A percentile compares a stretch with the other conserved stretches of the same genome.
phyloP scores from a whole-genome alignment of 345 rosid species.

The Eucalyptus marginata region DNA sequence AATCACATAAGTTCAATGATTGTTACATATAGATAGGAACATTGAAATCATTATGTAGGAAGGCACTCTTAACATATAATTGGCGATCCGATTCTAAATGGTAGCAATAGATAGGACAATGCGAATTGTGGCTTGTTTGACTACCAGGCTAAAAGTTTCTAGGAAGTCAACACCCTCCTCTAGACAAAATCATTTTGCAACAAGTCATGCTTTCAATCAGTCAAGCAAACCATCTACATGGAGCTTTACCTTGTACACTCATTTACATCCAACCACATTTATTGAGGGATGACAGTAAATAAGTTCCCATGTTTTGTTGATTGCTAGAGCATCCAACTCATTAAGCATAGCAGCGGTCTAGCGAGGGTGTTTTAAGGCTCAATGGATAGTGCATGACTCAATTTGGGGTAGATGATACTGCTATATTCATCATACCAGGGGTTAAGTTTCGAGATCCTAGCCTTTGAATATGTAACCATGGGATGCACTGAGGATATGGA shows the following conservation, averaged over 20 bases:
- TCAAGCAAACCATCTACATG: fast-evolving
- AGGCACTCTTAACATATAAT: neutral
- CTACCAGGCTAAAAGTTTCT: neutral
- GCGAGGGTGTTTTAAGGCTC: neutral
- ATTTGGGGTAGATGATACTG: neutral
- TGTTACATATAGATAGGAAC: neutral
- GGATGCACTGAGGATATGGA: neutral
- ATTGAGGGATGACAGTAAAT: neutral
- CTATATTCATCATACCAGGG: neutral
- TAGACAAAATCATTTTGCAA: neutral
- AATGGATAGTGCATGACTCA: neutral
- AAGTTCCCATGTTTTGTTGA: neutral
- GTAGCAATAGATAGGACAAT: neutral
- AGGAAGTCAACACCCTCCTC: neutral
- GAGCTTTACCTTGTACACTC: neutral
- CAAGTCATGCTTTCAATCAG: neutral
- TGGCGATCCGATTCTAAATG: fast-evolving
- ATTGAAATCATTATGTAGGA: neutral
- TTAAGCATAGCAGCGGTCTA: neutral
- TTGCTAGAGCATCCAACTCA: neutral
- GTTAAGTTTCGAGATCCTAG: no score
- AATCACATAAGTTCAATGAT: neutral
- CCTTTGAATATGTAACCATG: neutral
- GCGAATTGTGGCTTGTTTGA: neutral
- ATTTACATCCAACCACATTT: neutral